These are phyloP conservation scores for Solanum aculeatissimum DNA, from an alignment of 305 asterid species.

Conservation along the genomic window DNA sequence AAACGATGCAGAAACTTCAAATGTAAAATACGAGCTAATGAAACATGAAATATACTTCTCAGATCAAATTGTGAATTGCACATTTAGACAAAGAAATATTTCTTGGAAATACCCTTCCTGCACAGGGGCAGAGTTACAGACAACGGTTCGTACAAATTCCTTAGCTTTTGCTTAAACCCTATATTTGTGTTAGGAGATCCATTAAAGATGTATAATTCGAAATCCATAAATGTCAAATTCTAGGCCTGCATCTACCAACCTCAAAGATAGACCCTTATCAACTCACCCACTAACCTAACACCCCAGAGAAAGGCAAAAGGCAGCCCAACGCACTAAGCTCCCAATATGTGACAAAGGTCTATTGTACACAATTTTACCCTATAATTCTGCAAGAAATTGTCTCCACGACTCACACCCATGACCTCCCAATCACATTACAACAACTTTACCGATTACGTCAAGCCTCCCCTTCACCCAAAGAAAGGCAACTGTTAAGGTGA, in stretches of 20 bases:
- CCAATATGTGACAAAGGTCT: neutral
- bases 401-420: neutral
- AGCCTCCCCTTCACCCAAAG: neutral
- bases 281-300: neutral
- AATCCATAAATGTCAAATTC: neutral
- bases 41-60: neutral
- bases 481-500: neutral
- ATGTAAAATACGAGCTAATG: neutral
- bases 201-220: neutral
- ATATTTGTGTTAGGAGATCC: neutral
- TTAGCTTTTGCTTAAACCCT: neutral
- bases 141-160: neutral
- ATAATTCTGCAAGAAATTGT: neutral
- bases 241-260: neutral
- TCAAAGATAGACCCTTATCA: neutral
- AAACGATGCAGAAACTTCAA: neutral
- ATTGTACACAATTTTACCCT: fast-evolving
- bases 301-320: neutral
- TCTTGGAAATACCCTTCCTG: neutral
- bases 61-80: neutral
- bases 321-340: neutral
- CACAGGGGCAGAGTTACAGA: neutral
- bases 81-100: neutral
- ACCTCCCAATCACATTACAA: neutral
- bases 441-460: neutral